These are phyloP conservation scores for Chlorella vulgaris DNA, from an alignment of 139 green algal genomes.

Conservation along the genomic window DNA sequence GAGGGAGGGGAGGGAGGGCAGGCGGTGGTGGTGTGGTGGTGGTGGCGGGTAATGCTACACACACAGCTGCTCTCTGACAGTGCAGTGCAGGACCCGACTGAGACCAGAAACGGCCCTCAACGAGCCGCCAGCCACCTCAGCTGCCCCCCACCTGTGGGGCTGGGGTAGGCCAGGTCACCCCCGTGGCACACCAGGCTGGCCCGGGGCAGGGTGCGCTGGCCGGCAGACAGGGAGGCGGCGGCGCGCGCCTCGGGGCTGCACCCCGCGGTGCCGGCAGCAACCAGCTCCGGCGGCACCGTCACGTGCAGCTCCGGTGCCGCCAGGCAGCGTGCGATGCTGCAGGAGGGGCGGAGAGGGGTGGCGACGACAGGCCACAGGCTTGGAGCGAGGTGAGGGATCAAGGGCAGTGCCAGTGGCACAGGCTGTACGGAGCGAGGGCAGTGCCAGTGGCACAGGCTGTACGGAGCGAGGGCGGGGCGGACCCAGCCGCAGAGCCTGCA, in stretches of 20 bases:
- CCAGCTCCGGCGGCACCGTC: conserved; percentile 27
- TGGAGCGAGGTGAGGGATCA: too few species aligned
- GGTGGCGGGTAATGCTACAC: too few species aligned
- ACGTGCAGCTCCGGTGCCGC: conserved; percentile 63
- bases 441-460: too few species aligned
- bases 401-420: too few species aligned
- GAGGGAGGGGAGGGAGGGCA: not conserved
- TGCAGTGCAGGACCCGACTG: not conserved
- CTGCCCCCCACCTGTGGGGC: conserved; percentile 55
- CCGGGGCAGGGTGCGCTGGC: conserved; percentile 61
- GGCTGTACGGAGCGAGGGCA: too few species aligned
- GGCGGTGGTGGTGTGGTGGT: not conserved
- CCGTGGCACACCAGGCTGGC: conserved; percentile 76
- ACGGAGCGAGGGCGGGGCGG: too few species aligned
- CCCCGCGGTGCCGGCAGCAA: not conserved
- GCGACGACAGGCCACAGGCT: too few species aligned
- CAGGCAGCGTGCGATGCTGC: conserved; percentile 70
- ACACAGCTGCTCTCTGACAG: too few species aligned
- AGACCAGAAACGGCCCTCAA: too few species aligned
- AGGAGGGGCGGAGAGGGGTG: not conserved
- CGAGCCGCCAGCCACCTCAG: too few species aligned
- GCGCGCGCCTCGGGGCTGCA: conserved; percentile 1
- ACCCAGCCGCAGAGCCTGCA: too few species aligned
- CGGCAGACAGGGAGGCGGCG: not conserved
- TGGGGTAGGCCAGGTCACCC: conserved; percentile 89